These are phyloP conservation scores for Trichomonas vaginalis DNA, from an alignment of 208 protist genomes.

Conservation along the genomic window DNA sequence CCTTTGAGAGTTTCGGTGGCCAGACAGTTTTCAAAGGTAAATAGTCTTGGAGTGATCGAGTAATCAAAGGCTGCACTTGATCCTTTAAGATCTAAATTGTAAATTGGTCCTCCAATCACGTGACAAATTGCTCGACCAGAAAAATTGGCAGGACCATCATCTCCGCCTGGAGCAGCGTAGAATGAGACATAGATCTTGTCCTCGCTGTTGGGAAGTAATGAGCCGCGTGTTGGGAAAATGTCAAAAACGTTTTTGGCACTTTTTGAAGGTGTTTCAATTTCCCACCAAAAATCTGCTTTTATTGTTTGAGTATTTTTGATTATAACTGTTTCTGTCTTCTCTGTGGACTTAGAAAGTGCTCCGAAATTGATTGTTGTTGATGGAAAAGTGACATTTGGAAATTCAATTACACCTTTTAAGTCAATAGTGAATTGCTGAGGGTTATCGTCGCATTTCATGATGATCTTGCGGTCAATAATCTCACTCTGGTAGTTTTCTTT, in stretches of 20 bases:
- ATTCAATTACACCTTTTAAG: not conserved
- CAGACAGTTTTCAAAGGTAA: not conserved
- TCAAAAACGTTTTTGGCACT: not conserved
- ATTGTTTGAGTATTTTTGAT: not conserved
- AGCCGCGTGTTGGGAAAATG: not conserved
- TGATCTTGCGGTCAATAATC: not conserved
- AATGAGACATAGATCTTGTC: not conserved
- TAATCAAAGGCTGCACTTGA: not conserved
- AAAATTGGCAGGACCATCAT: not conserved
- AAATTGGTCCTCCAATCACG: not conserved
- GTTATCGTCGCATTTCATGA: not conserved
- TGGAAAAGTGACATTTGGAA: not conserved
- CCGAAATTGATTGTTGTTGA: not conserved
- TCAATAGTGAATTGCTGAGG: not conserved
- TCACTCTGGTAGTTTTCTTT: not conserved
- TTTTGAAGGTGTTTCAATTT: not conserved
- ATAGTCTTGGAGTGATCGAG: not conserved
- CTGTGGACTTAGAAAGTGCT: not conserved
- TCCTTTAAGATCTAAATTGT: not conserved
- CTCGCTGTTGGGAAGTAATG: not conserved
- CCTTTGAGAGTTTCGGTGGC: not conserved
- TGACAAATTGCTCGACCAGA: not conserved
- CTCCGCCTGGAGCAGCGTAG: not conserved
- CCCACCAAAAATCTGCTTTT: not conserved
- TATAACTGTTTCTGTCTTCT: not conserved